phyloP scores from a whole-genome alignment of 2,329 filamentous ascomycete genomes.

The Chrysoporthe austroafricana region DNA sequence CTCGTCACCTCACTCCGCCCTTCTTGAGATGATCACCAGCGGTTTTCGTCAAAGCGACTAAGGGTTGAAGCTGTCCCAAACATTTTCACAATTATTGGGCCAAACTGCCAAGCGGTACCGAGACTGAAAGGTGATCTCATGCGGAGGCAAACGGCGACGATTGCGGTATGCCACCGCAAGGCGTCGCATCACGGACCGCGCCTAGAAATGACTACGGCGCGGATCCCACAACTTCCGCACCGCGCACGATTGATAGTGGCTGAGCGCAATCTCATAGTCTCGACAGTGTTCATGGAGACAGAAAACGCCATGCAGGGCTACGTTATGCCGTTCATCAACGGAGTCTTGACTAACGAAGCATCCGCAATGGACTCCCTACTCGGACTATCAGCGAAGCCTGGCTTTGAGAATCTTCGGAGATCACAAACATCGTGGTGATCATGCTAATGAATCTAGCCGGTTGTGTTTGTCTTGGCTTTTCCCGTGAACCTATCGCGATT shows the following conservation, averaged over 20 bases:
- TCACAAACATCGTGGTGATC: conserved; percentile 23
- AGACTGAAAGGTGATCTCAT: background rate
- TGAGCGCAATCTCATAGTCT: conserved; percentile 11
- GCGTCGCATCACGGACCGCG: conserved; percentile 10
- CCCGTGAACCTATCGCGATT: conserved; percentile 19
- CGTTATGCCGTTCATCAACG: background rate
- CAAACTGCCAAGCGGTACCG: conserved; percentile 25
- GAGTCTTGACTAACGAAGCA: background rate
- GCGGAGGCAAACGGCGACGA: background rate
- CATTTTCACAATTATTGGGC: conserved; percentile 16
- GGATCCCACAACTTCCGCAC: background rate
- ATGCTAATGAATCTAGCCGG: conserved; percentile 7
- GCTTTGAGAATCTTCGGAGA: conserved; percentile 19
- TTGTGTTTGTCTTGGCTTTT: conserved; percentile 19
- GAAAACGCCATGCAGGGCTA: background rate
- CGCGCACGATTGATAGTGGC: conserved; percentile 4
- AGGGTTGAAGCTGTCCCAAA: conserved; percentile 5
- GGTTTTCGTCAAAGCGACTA: background rate
- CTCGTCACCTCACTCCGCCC: background rate
- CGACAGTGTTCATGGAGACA: too few species aligned
- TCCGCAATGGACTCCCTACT: background rate
- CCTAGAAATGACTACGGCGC: background rate
- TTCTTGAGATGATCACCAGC: background rate
- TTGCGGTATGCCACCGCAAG: background rate
- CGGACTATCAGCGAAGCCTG: conserved; percentile 9